Evolutionary conservation across 2,329 filamentous ascomycete species (phyloP), one percentile per base, ranked within the genome.

Genomic region (Aspergillus melleus): DNA sequence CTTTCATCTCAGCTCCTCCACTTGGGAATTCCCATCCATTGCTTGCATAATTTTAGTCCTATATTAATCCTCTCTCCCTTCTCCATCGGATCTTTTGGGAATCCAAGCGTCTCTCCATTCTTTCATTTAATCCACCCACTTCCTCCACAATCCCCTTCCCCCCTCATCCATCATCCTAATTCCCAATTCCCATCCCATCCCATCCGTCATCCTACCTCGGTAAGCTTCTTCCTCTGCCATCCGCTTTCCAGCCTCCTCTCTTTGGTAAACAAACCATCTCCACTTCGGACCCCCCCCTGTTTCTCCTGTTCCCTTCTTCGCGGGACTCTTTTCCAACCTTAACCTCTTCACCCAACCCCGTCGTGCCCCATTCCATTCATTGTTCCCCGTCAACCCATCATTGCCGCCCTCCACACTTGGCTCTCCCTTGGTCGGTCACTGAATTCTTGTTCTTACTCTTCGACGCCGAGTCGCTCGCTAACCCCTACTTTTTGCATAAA

Each of bases 231-330:
- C 42, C 47, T 20, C 32, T 39, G 46, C 24, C 32, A 36, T 36
- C 32, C 24, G 29, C 47, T 14, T 16, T 51, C 54, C 61, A 61
- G 58, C 62, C 61, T 60, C 63, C 61, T 54, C 49, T 12, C 29
- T 32, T 14, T 49, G 56, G 63, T 54, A 58, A 58, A 64, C 65
- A 59, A 65, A 59, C 67, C 32, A 61, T 55, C 57, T 57, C 26
- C 53, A 58, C 42, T 50, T 11, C 32, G 11, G 56, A 53, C 58
- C 59, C 56, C 53, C 61, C 58, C 55, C 58, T 59, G 61, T 56
- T 30, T 46, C 22, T 47, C 47, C 52, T 42, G 19, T 42, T 54
- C 47, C 55, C 58, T 46, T n/a, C 14, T 36, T 6, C 55, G 49
- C 51, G 36, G 51, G 58, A 61, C 58, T 42, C 49, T 57, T 60